phyloP scores from a whole-genome alignment of 2,329 filamentous ascomycete genomes.

The Ophiostoma novo-ulmi region DNA sequence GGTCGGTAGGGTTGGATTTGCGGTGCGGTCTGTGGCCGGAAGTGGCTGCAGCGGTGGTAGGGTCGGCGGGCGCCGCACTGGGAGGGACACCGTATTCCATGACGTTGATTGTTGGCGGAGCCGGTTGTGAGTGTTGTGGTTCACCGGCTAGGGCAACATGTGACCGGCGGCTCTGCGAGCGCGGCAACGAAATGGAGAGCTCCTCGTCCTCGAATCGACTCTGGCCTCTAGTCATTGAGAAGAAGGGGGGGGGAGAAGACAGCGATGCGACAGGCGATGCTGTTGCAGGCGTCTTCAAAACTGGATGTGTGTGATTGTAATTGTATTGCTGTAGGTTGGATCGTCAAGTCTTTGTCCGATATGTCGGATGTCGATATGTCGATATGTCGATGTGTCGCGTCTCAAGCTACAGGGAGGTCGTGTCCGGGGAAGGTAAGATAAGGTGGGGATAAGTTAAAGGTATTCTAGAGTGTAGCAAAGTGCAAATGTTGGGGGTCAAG shows the following conservation, averaged over 20 bases:
- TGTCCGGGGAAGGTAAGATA: slow-evolving; percentile 12
- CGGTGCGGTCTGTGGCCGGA: slow-evolving; percentile 25
- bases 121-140: slow-evolving; percentile 22
- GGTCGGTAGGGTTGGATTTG: slow-evolving; percentile 22
- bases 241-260: not conserved
- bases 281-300: not conserved
- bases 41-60: slow-evolving; percentile 24
- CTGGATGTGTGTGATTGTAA: not conserved
- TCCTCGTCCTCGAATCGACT: slow-evolving; percentile 72
- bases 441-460: slow-evolving; percentile 7
- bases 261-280: not conserved
- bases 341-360: not conserved
- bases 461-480: not conserved
- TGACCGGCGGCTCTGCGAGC: slow-evolving; percentile 55
- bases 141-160: slow-evolving; percentile 25
- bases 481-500: not conserved
- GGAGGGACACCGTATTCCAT: slow-evolving; percentile 30
- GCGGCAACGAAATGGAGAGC: slow-evolving; percentile 69
- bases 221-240: slow-evolving; percentile 43
- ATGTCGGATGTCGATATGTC: not conserved
- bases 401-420: not conserved
- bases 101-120: slow-evolving; percentile 37
- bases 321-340: not conserved
- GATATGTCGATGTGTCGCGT: slow-evolving; percentile 5
- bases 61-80: slow-evolving; percentile 26